phyloP scores from a whole-genome alignment of 1,284 basidiomycete genomes.

The Anthracocystis setariae region DNA sequence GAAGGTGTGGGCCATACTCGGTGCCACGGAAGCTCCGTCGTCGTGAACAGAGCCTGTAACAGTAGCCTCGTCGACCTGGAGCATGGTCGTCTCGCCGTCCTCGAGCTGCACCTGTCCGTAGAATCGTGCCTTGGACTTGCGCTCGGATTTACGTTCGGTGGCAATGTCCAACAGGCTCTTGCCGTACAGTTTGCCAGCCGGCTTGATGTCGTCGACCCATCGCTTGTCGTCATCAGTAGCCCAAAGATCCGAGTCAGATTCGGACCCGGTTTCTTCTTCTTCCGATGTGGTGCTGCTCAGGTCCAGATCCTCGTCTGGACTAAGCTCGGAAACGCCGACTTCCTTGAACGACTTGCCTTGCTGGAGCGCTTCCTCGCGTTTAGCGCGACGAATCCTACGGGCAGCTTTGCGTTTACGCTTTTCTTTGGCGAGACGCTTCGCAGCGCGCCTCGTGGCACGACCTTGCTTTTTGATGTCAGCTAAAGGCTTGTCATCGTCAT shows the following conservation, averaged over 20 bases:
- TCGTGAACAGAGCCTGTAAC: slow-evolving; percentile 21
- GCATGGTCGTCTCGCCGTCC: slow-evolving; percentile 29
- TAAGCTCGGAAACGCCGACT: slow-evolving; percentile 56
- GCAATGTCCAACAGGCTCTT: slow-evolving; percentile 62
- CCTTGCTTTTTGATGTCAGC: slow-evolving; percentile 45
- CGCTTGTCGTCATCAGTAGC: slow-evolving; percentile 55
- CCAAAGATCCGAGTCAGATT: slow-evolving; percentile 45
- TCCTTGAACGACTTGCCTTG: slow-evolving; percentile 50
- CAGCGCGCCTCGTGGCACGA: slow-evolving; percentile 40
- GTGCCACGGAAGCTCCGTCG: slow-evolving; percentile 45
- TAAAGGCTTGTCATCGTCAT: slow-evolving; percentile 46
- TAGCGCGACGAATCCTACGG: slow-evolving; percentile 47
- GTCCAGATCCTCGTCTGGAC: slow-evolving; percentile 59
- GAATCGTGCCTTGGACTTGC: slow-evolving; percentile 47
- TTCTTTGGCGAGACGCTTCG: slow-evolving; percentile 47
- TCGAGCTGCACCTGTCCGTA: slow-evolving; percentile 62
- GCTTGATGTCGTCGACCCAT: slow-evolving; percentile 61
- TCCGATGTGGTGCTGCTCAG: slow-evolving; percentile 49
- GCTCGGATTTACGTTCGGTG: slow-evolving; percentile 28
- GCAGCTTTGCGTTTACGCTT: slow-evolving; percentile 55
- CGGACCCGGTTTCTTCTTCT: slow-evolving; percentile 29
- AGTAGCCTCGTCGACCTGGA: slow-evolving; percentile 22
- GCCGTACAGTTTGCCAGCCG: slow-evolving; percentile 63
- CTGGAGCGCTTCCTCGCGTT: slow-evolving; percentile 41
- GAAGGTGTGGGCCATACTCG: slow-evolving; percentile 52